Evolutionary conservation across 2,329 filamentous ascomycete species (phyloP).

Genomic region (Allantophomopsis lycopodina): DNA sequence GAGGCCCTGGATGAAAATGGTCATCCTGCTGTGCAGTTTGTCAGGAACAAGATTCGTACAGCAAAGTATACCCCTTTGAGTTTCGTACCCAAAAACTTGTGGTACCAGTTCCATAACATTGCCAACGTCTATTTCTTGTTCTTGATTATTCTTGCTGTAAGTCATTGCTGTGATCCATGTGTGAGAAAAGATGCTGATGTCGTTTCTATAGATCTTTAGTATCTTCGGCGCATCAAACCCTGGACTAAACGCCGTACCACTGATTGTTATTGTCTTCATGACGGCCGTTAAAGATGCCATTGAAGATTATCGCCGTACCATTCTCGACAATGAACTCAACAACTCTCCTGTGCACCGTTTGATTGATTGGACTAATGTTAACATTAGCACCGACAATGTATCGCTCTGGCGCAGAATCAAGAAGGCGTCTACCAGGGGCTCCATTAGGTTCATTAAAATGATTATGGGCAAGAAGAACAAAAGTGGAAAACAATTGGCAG

Average conservation of each 20-base stretch:
- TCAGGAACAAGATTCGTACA: constrained; percentile 93
- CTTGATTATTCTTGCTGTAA: constrained; percentile 83
- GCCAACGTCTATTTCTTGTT: constrained; percentile 98
- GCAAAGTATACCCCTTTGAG: constrained; percentile 94
- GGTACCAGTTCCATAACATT: constrained; percentile 96
- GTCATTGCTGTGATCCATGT: constrained; percentile 21
- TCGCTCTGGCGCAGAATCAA: constrained; percentile 80
- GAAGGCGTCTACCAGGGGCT: constrained; percentile 51
- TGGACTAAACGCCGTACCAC: constrained; percentile 74
- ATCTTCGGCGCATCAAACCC: constrained; percentile 92
- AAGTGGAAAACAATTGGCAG: constrained; percentile 9
- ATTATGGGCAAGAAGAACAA: constrained; percentile 38
- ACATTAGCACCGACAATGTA: constrained; percentile 76
- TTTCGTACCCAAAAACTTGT: constrained; percentile 93
- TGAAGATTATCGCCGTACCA: constrained; percentile 85
- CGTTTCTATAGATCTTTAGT: constrained; percentile 62
- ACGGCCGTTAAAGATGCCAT: constrained; percentile 91
- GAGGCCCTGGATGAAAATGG: constrained; percentile 72
- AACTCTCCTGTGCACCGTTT: constrained; percentile 90
- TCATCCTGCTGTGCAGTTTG: constrained; percentile 52
- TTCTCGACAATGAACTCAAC: constrained; percentile 87
- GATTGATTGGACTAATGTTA: constrained; percentile 83
- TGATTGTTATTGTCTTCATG: constrained; percentile 82
- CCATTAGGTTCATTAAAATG: constrained; percentile 4
- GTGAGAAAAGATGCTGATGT: too few relatives aligned